These are phyloP conservation scores for Melampsora americana DNA, from an alignment of 1,284 basidiomycete species.

Conservation along the genomic window DNA sequence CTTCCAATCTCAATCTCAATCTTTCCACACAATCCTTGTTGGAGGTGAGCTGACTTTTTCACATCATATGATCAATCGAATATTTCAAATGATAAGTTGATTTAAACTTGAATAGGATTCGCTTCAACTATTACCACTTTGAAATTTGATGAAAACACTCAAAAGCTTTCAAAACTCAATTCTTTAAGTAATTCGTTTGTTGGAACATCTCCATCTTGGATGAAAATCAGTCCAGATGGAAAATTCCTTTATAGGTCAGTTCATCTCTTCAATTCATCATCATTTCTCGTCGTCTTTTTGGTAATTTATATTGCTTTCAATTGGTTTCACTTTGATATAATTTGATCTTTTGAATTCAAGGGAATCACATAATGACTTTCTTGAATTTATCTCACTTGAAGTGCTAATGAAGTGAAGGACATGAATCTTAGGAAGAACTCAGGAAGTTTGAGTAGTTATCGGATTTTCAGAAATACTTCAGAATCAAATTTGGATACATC, in stretches of 20 bases:
- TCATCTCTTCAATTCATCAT: neutral
- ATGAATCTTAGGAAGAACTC: neutral
- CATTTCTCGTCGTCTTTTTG: too few relatives aligned
- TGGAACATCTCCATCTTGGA: constrained; percentile 1
- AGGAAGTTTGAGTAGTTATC: constrained; percentile 18
- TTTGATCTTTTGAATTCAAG: too few relatives aligned
- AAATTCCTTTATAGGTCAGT: neutral
- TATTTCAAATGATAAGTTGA: too few relatives aligned
- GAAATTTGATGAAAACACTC: constrained; percentile 4
- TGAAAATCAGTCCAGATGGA: constrained; percentile 17
- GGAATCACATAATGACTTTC: neutral
- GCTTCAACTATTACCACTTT: neutral
- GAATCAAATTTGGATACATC: neutral
- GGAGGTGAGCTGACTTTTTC: too few relatives aligned
- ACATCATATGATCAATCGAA: too few relatives aligned
- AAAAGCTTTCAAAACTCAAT: neutral
- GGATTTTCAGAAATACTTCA: neutral
- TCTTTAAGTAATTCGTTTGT: neutral
- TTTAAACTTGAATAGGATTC: neutral
- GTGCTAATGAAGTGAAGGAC: constrained; percentile 1
- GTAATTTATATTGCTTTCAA: too few relatives aligned
- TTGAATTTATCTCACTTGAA: neutral
- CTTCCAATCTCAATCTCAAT: too few relatives aligned
- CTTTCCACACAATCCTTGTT: too few relatives aligned
- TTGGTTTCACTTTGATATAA: neutral